Base-by-base conservation (phyloP, 1,284 basidiomycete species). In the Moesziomyces aphidis region DNA sequence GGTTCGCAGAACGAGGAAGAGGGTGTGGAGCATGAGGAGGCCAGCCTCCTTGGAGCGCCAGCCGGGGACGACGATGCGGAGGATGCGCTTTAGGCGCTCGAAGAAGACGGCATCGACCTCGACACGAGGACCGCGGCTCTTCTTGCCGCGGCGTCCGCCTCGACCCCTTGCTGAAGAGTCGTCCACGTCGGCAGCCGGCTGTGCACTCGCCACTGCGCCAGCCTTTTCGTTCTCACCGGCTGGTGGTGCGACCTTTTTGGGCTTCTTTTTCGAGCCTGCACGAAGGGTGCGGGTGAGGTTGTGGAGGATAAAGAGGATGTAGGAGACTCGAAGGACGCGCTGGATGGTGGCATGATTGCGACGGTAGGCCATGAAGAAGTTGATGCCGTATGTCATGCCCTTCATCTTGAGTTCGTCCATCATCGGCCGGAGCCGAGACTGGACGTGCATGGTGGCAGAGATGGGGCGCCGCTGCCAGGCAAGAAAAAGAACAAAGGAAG, bases 31-130 rank as follows among this genome's bases (percentile, higher is more conserved):
- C 57, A 91, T 86, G 7, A 99, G 88, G 61, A 98, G 89, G 47
- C 92, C 87, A 0, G 94, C 93, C 85, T 97, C 95, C 78, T 94
- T 93, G 5, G 92, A 93, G 52, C 89, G 89, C 73, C 93, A 86
- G 24, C 91, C 89, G 3, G 95, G 96, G 63, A 98, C 93, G 21
- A 97, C 93, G 69, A 98, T 97, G 34, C 90, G 88, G 26, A 97
- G 87, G 52, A 99, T 91, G 46, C 86, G 86, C 49, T 89, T 89
- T 28, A 99, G 88, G 11, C 94, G 89, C 77, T 90, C 88, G 80
- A 95, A 95, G 87, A 98, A 98, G 19, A 93, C 85, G 0, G 92
- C 92, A 85, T 98, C 95, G 39, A 97, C 91, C 90, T 94, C 85
- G 6, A 85, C 85, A 7, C 82, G 63, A 1, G 81, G 81, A 26